These are phyloP conservation scores for Backusella parvicylindrica DNA, from an alignment of 192 early-diverging fungal genomes.

Conservation along the genomic window DNA sequence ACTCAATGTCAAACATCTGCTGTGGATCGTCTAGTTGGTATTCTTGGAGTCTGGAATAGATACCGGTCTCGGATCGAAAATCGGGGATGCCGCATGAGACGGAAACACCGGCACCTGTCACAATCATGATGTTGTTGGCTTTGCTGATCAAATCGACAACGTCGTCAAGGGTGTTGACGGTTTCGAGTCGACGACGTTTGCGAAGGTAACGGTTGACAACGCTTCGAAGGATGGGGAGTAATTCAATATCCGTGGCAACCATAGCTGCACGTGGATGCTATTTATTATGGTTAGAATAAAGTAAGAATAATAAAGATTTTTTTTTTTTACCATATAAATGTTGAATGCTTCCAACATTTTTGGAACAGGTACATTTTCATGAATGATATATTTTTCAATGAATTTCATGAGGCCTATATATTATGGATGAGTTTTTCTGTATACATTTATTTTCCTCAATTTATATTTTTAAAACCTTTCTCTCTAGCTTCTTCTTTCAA, in stretches of 20 bases:
- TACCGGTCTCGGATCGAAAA: conserved; percentile 90
- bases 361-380: conserved; percentile 45
- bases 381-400: conserved; percentile 59
- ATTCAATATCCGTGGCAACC: conserved; percentile 50
- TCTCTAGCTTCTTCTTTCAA: conserved; percentile 23
- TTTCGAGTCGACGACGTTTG: conserved; percentile 46
- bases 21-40: conserved; percentile 92
- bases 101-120: conserved; percentile 89
- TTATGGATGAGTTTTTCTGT: too few species aligned
- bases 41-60: conserved; percentile 86
- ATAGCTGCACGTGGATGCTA: conserved; percentile 38
- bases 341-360: conserved; percentile 66
- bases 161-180: conserved; percentile 61
- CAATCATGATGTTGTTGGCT: conserved; percentile 78
- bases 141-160: conserved; percentile 56
- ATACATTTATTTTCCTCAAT: too few species aligned
- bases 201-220: conserved; percentile 55
- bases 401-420: conserved; percentile 51
- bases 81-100: conserved; percentile 97
- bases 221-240: conserved; percentile 54
- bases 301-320: not conserved
- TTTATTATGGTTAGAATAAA: not conserved
- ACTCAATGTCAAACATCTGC: conserved; percentile 95
- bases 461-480: conserved; percentile 19
- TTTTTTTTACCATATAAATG: conserved; percentile 31